A percentile compares a stretch with the other conserved stretches of the same genome.
phyloP scores from a whole-genome alignment of 352 stramenopile genomes.

The Thraustochytrium sp. region DNA sequence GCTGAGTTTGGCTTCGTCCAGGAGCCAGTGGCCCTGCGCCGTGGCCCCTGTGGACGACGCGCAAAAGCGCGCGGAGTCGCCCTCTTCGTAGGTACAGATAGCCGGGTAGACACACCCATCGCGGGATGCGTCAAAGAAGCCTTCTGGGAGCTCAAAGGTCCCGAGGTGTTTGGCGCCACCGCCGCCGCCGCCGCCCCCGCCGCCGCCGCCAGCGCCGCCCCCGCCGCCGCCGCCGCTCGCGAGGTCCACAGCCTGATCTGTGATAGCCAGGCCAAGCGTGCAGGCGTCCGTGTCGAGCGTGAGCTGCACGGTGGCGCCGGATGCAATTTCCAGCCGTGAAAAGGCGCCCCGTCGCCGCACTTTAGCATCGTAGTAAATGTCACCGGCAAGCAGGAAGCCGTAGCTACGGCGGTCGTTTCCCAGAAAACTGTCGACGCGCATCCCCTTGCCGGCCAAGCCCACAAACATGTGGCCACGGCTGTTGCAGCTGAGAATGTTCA shows the following conservation, averaged over 20 bases:
- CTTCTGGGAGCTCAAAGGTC: neutral
- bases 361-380: neutral
- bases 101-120: conserved; percentile 21
- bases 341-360: neutral
- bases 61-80: neutral
- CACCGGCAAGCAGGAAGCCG: conserved; percentile 8
- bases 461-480: neutral
- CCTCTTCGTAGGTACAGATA: conserved; percentile 40
- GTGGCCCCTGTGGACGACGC: neutral
- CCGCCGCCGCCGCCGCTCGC: too few relatives aligned
- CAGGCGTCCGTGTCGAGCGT: neutral
- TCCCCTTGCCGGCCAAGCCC: neutral
- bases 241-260: neutral
- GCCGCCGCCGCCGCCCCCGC: too few relatives aligned
- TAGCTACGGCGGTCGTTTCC: conserved; percentile 1
- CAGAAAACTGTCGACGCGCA: neutral
- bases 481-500: conserved; percentile 11
- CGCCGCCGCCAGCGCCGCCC: too few relatives aligned
- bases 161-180: neutral
- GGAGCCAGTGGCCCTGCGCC: conserved; percentile 9
- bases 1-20: neutral
- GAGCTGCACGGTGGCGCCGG: neutral
- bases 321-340: neutral
- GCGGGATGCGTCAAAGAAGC: neutral
- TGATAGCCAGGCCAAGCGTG: neutral